phyloP scores from a whole-genome alignment of 306 rosid genomes.

The Prunus dulcis region DNA sequence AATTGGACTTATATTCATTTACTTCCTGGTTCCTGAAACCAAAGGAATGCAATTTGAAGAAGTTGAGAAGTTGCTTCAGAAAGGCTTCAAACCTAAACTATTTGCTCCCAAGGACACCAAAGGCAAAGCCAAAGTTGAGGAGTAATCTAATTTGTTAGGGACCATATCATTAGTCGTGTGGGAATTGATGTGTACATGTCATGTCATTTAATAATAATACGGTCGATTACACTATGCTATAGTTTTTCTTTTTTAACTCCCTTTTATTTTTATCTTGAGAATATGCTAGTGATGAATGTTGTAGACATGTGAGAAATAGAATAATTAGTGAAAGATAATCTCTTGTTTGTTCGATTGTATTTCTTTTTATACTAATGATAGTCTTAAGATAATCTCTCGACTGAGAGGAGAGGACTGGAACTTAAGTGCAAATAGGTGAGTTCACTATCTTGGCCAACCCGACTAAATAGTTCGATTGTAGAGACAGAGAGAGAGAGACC shows the following conservation, averaged over 20 bases:
- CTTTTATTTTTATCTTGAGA: too few relatives aligned
- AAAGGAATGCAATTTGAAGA: conserved; percentile 60
- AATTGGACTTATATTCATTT: conserved; percentile 45
- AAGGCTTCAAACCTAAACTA: conserved; percentile 26
- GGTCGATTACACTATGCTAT: background rate
- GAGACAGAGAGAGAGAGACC: background rate
- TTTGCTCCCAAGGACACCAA: conserved; percentile 9
- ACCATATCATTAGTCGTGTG: background rate
- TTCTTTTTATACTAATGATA: too few relatives aligned
- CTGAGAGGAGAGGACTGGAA: too few relatives aligned
- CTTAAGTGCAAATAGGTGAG: too few relatives aligned
- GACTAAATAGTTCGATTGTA: too few relatives aligned
- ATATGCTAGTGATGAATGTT: too few relatives aligned
- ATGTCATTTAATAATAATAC: background rate
- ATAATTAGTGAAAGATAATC: too few relatives aligned
- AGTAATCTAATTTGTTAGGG: background rate
- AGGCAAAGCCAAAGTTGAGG: conserved; percentile 9
- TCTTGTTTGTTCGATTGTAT: too few relatives aligned
- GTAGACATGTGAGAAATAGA: too few relatives aligned
- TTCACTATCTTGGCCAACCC: too few relatives aligned
- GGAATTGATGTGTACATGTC: background rate
- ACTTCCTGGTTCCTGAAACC: conserved; percentile 57
- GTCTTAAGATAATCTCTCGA: too few relatives aligned
- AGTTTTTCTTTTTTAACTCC: too few relatives aligned
- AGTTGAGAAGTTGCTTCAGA: conserved; percentile 58